These are phyloP conservation scores for Parachaetomium inaequale DNA, from an alignment of 495 filamentous ascomycete genomes.

Conservation along the genomic window DNA sequence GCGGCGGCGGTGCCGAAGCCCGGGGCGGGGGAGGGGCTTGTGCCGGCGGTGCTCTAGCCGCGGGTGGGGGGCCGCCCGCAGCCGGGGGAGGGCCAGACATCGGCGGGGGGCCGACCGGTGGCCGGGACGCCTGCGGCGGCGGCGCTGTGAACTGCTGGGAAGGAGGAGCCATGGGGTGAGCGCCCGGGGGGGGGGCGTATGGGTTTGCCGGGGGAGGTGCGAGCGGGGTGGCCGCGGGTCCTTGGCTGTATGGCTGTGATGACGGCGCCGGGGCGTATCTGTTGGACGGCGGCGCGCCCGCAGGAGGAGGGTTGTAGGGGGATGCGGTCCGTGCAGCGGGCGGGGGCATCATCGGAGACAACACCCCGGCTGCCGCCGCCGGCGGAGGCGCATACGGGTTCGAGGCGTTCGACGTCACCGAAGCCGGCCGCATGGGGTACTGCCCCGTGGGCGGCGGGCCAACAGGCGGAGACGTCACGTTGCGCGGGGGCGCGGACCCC, in stretches of 20 bases:
- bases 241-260: conserved; percentile 46
- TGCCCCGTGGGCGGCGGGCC: conserved; percentile 50
- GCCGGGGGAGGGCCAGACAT: conserved; percentile 49
- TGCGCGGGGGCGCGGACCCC: conserved; percentile 49
- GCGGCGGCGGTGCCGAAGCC: conserved; percentile 34
- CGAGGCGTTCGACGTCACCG: conserved; percentile 61
- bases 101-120: conserved; percentile 39
- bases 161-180: conserved; percentile 27
- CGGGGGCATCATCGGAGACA: conserved; percentile 46
- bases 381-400: conserved; percentile 72
- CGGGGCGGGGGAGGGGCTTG: conserved; percentile 47
- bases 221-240: conserved; percentile 28
- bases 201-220: conserved; percentile 51
- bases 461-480: conserved; percentile 50
- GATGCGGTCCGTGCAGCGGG: conserved; percentile 71
- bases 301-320: conserved; percentile 82
- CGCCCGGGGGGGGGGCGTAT: conserved; percentile 52
- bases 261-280: conserved; percentile 82
- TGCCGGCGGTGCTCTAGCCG: conserved; percentile 28
- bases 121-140: conserved; percentile 28
- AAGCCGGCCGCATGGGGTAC: conserved; percentile 53
- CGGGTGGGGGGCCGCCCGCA: conserved; percentile 37
- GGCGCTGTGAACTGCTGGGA: conserved; percentile 37
- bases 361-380: conserved; percentile 35
- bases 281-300: conserved; percentile 68